Percentiles rank a stretch among this genome's conserved stretches.
Evolutionary conservation across 768 basidiomycete genomes (phyloP).

Genomic region (Agrocybe pediades): DNA sequence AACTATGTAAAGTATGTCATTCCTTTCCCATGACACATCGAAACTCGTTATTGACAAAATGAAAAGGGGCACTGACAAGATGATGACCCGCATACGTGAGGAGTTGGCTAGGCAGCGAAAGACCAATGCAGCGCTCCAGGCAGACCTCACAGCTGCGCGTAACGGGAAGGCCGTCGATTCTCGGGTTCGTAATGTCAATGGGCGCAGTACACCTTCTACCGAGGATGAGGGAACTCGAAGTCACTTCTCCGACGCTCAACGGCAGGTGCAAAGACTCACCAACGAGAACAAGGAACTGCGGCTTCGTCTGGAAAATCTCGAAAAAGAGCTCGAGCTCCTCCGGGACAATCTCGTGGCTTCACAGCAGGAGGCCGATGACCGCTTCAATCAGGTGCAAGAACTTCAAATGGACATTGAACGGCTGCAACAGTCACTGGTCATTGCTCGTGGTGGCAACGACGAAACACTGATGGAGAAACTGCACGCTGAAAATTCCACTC

Average conservation of each 20-base stretch:
- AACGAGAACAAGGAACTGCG: slow-evolving; percentile 79
- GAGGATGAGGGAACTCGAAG: slow-evolving; percentile 75
- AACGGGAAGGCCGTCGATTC: slow-evolving; percentile 56
- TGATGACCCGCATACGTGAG: slow-evolving; percentile 95
- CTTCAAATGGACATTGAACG: slow-evolving; percentile 80
- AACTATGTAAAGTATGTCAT: slow-evolving; percentile 90
- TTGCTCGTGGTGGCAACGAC: slow-evolving; percentile 75
- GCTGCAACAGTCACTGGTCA: slow-evolving; percentile 68
- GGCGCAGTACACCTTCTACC: slow-evolving; percentile 75
- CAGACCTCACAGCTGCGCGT: slow-evolving; percentile 78
- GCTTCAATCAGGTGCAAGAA: slow-evolving; percentile 74
- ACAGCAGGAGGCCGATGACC: slow-evolving; percentile 80
- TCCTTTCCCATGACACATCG: slow-evolving; percentile 13
- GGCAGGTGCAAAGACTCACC: slow-evolving; percentile 70
- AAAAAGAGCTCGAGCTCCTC: slow-evolving; percentile 73
- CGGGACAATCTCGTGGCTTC: slow-evolving; percentile 70
- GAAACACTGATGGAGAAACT: slow-evolving; percentile 82
- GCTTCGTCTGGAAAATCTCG: slow-evolving; percentile 68
- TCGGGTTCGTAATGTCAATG: slow-evolving; percentile 55
- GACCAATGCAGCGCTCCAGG: slow-evolving; percentile 75
- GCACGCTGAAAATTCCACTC: slow-evolving; percentile 74
- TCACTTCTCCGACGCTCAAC: slow-evolving; percentile 78
- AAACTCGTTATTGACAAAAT: slow-evolving; percentile 11
- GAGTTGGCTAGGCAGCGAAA: slow-evolving; percentile 91
- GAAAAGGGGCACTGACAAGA: slow-evolving; percentile 91